Evolutionary conservation across 179 eudicot species (phyloP).

Genomic region (Heliamphora pulchella): DNA sequence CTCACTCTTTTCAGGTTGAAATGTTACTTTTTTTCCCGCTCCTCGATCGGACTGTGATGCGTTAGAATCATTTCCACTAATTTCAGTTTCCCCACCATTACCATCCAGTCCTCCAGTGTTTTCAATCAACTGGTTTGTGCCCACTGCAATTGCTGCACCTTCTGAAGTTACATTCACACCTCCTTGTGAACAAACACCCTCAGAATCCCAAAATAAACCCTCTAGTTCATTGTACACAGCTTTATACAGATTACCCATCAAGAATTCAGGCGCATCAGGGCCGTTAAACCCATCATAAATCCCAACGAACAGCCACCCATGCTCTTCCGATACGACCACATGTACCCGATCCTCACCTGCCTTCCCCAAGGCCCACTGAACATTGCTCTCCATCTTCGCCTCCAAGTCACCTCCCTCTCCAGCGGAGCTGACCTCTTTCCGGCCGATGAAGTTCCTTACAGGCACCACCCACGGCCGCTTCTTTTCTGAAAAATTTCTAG

Average conservation of each 20-base stretch:
- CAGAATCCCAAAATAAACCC: conserved; percentile 88
- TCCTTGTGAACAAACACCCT: conserved; percentile 4
- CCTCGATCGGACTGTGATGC: conserved; percentile 17
- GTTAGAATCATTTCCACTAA: conserved; percentile 9
- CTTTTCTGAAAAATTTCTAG: conserved; percentile 70
- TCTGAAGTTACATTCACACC: conserved; percentile 18
- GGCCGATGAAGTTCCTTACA: conserved; percentile 44
- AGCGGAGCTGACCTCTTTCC: conserved; percentile 33
- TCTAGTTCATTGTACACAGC: conserved; percentile 69
- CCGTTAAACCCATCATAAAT: conserved; percentile 99
- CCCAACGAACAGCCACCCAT: conserved; percentile 96
- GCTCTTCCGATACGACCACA: conserved; percentile 93
- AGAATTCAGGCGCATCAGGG: conserved; percentile 95
- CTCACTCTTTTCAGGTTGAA: conserved; percentile 44
- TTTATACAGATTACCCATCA: conserved; percentile 85
- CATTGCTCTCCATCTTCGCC: conserved; percentile 44
- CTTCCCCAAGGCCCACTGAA: conserved; percentile 94
- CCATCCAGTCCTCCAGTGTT: conserved; percentile 13
- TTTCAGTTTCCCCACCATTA: conserved; percentile 17
- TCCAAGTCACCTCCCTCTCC: conserved; percentile 22
- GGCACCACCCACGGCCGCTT: conserved; percentile 94
- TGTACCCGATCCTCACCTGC: conserved; percentile 99
- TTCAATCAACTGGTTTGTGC: too few species aligned
- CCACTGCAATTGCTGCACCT: conserved; percentile 16
- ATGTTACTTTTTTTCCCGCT: conserved; percentile 59